Conservation (phyloP, 352 stramenopile genomes). For the Phytophthora citrophthora region DNA sequence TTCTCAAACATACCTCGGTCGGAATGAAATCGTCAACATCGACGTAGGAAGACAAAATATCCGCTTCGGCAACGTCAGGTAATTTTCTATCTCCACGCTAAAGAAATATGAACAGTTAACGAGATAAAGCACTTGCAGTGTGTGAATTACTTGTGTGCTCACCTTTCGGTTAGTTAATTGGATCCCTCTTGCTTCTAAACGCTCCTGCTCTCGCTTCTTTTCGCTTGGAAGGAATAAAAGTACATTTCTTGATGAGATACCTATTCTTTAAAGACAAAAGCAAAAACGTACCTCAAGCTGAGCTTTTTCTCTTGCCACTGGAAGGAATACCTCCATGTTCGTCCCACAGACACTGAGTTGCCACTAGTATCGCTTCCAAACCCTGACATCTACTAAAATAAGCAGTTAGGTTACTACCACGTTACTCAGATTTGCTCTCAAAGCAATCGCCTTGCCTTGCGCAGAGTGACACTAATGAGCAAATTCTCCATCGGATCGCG, state of each 20-base stretch:
- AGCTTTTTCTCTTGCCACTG: conserved; percentile 64
- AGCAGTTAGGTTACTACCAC: neutral
- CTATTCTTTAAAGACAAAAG: neutral
- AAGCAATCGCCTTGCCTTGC: conserved; percentile 50
- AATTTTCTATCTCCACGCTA: conserved; percentile 17
- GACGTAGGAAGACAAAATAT: conserved; percentile 49
- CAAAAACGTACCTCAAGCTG: conserved; percentile 9
- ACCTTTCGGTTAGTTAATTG: conserved; percentile 16
- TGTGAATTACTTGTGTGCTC: neutral
- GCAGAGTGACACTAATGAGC: conserved; percentile 54
- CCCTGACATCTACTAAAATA: conserved; percentile 25
- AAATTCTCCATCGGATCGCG: conserved; percentile 80
- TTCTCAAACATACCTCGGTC: conserved; percentile 23
- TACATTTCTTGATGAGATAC: neutral
- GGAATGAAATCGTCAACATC: conserved; percentile 62
- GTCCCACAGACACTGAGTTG: conserved; percentile 31
- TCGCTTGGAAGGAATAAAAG: conserved; percentile 10
- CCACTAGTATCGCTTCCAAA: conserved; percentile 10
- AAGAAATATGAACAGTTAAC: neutral
- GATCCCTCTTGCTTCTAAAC: conserved; percentile 24
- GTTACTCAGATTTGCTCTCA: neutral
- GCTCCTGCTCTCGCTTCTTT: conserved; percentile 20
- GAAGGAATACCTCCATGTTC: conserved; percentile 55
- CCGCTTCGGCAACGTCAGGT: neutral
- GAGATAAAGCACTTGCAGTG: too few relatives aligned